Percentiles rank a stretch among this genome's conserved stretches.
These are phyloP conservation scores for Iris macrosiphon DNA, from an alignment of 106 monocot species.

Conservation along the genomic window DNA sequence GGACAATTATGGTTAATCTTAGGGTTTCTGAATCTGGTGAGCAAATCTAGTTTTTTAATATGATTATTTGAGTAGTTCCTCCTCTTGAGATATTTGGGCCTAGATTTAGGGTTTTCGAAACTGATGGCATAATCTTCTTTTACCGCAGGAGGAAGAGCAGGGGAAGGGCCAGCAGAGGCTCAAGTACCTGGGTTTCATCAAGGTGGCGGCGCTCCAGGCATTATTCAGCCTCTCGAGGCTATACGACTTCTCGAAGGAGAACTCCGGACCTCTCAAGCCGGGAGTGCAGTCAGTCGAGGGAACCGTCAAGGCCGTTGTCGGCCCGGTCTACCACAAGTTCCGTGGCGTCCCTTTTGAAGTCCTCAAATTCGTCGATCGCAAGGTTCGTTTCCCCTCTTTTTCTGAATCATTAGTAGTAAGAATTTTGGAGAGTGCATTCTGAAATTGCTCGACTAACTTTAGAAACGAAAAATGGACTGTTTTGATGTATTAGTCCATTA, in stretches of 20 bases:
- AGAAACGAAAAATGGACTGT: no score
- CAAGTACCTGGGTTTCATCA: conserved; percentile 47
- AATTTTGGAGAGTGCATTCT: no score
- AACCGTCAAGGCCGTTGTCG: conserved; percentile 36
- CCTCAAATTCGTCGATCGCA: conserved; percentile 48
- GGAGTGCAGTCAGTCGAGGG: conserved; percentile 45
- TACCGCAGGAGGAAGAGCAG: conserved; percentile 6
- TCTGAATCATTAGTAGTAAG: no score
- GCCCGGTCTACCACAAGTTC: conserved; percentile 40
- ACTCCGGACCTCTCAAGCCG: conserved; percentile 44
- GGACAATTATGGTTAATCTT: no score
- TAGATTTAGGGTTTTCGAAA: no score
- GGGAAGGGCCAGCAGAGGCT: conserved; percentile 14
- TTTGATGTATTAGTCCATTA: no score
- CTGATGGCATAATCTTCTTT: no score
- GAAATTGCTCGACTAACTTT: no score
- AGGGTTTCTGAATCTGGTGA: no score
- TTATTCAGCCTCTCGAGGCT: conserved; percentile 30
- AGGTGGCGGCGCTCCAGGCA: conserved; percentile 32
- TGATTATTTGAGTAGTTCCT: no score
- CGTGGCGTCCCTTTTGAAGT: conserved; percentile 31
- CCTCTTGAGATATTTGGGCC: no score
- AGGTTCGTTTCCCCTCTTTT: conserved; percentile 18
- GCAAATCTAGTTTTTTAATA: no score
- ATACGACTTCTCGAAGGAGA: conserved; percentile 50